Evolutionary conservation across 75 land plant species (phyloP), one percentile per base, ranked within the genome.

Genomic region (Ceratopteris richardii): DNA sequence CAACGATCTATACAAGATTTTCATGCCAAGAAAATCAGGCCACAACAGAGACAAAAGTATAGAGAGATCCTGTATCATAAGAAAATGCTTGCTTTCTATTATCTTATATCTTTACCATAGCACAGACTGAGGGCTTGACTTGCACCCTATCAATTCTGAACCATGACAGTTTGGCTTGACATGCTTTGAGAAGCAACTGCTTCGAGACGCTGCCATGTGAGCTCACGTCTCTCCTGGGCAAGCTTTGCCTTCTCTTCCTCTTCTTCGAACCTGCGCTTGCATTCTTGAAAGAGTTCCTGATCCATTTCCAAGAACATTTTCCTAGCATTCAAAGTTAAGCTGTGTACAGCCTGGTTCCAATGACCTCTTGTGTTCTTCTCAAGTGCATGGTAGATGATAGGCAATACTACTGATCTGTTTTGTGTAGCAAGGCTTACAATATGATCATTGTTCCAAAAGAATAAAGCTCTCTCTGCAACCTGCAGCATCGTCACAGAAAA

Each of bases 391-490:
- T 78, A 66, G 4, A 78, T 48, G 1, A 58, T 31, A 23, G 82
- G 77, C 22, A 81, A 54, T 21, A 81, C 60, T 12, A 73, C 58
- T 31, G 66, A 62, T 56, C 41, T 57, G 23, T 58, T 52, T 17
- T 31, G 16, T 44, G 64, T 42, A 27, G 66, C 77, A 70, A 78
- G 65, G 16, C 62, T 69, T 18, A 81, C 65, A 51, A 81, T 79
- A 0, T 50, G 61, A 50, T 78, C 84, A 37, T 74, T 81, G 65
- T 70, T 73, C 84, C 77, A 78, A 16, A 81, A 21, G 31, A 79
- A 81, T 14, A 81, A 54, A 2, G 84, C 81, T 14, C 84, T 47
- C 58, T 81, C 84, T 5, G 84, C 84, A 10, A 81, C 84, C 84
- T 81, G 58, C n/a, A n/a, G n/a, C n/a, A n/a, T n/a, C n/a, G n/a